Percentiles rank a stretch among this genome's conserved stretches.
phyloP scores from a whole-genome alignment of 306 rosid species.

The Sindora glabra region DNA sequence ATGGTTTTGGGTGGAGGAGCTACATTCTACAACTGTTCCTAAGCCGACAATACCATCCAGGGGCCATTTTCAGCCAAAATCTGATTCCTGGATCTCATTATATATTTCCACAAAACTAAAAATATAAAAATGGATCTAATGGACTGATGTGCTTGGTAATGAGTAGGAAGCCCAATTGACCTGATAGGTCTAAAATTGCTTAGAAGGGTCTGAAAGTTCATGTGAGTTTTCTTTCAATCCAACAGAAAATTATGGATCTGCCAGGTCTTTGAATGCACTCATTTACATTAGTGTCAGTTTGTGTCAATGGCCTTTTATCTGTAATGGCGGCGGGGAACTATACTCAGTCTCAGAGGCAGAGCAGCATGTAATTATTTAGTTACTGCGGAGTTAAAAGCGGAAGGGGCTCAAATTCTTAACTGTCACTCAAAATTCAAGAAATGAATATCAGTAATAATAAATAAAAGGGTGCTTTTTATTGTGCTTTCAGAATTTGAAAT shows the following conservation, averaged over 20 bases:
- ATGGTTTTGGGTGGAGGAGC: slow-evolving; percentile 19
- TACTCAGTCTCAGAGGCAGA: slow-evolving; percentile 5
- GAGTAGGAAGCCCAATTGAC: slow-evolving; percentile 15
- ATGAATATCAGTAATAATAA: no score
- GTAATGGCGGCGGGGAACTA: slow-evolving; percentile 21
- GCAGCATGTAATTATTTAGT: slow-evolving; percentile 10
- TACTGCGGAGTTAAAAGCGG: background rate
- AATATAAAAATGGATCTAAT: slow-evolving; percentile 8
- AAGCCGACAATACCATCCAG: slow-evolving; percentile 23
- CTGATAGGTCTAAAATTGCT: slow-evolving; percentile 8
- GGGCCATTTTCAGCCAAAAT: slow-evolving; percentile 26
- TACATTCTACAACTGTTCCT: slow-evolving; percentile 24
- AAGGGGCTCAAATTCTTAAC: no score
- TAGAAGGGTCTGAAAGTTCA: slow-evolving; percentile 11
- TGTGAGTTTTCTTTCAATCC: slow-evolving; percentile 3
- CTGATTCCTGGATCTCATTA: background rate
- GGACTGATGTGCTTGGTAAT: slow-evolving; percentile 11
- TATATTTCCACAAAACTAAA: no score
- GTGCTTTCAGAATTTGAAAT: no score
- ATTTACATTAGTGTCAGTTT: background rate
- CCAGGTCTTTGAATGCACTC: slow-evolving; percentile 16
- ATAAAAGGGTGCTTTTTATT: no score
- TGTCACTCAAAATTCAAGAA: no score
- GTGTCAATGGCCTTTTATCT: slow-evolving; percentile 13
- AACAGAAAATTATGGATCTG: background rate